A percentile compares a stretch with the other conserved stretches of the same genome.
phyloP scores from a whole-genome alignment of 1,139 yeast genomes.

The Pichia inconspicua region DNA sequence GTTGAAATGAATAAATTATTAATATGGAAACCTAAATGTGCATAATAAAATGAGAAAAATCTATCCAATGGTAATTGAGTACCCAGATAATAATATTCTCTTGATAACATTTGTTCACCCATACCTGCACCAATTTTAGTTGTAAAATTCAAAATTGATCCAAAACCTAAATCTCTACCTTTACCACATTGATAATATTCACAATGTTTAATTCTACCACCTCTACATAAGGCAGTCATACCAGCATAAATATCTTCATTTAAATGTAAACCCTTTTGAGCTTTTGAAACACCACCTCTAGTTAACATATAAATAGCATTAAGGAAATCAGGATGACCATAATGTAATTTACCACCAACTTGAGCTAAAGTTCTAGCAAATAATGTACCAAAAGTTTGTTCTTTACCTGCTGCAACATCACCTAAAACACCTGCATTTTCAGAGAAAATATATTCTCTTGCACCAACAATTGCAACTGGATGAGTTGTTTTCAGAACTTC shows the following conservation, averaged over 20 bases:
- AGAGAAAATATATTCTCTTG: slow-evolving; percentile 48
- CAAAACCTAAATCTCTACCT: slow-evolving; percentile 49
- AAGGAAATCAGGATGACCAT: slow-evolving; percentile 51
- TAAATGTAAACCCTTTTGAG: slow-evolving; percentile 47
- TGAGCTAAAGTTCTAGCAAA: slow-evolving; percentile 50
- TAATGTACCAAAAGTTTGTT: slow-evolving; percentile 50
- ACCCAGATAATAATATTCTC: slow-evolving; percentile 70
- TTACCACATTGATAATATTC: slow-evolving; percentile 53
- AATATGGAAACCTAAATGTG: slow-evolving; percentile 51
- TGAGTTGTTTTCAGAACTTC: slow-evolving; percentile 30
- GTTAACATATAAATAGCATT: slow-evolving; percentile 62
- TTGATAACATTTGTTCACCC: slow-evolving; percentile 50
- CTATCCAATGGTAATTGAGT: slow-evolving; percentile 44
- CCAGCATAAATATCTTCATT: slow-evolving; percentile 55
- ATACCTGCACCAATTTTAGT: slow-evolving; percentile 53
- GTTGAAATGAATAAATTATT: slow-evolving; percentile 57
- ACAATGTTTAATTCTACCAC: slow-evolving; percentile 50
- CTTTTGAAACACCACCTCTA: slow-evolving; percentile 50
- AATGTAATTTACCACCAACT: slow-evolving; percentile 48
- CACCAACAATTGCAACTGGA: slow-evolving; percentile 50
- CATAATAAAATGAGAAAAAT: slow-evolving; percentile 46
- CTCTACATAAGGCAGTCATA: slow-evolving; percentile 44
- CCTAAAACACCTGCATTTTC: slow-evolving; percentile 49
- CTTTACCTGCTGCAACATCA: slow-evolving; percentile 52
- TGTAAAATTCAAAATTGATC: slow-evolving; percentile 46